Percentiles rank a stretch among this genome's conserved stretches.
Conservation (phyloP, 1,284 basidiomycete species). For the Mycosarcoma mackinlayi region DNA sequence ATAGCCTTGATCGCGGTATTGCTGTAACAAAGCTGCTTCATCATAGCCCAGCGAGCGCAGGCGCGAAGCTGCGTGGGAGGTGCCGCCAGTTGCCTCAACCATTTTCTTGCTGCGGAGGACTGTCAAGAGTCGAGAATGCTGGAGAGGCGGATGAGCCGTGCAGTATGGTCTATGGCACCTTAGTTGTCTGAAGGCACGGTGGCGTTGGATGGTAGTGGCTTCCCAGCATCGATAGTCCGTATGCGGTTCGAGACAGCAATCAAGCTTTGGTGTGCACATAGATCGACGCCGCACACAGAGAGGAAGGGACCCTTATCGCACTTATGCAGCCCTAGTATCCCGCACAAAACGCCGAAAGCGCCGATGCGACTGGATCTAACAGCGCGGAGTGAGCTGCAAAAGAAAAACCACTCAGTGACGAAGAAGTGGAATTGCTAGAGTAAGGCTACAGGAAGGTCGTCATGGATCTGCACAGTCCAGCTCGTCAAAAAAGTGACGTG, state of each 20-base stretch:
- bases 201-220: no score
- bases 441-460: constrained; percentile 8
- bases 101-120: neutral
- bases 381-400: neutral
- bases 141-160: no score
- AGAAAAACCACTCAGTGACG: neutral
- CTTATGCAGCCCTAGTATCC: neutral
- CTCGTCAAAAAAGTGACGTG: neutral
- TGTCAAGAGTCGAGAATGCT: neutral
- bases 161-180: no score
- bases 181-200: neutral
- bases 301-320: neutral
- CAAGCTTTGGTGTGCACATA: no score
- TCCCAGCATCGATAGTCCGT: no score
- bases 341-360: constrained; percentile 27
- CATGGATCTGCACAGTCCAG: constrained; percentile 6
- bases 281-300: no score
- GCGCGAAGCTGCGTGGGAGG: constrained; percentile 14
- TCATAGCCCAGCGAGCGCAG: constrained; percentile 32
- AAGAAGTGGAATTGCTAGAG: constrained; percentile 10
- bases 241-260: no score
- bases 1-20: constrained; percentile 78
- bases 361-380: constrained; percentile 3
- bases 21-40: constrained; percentile 32
- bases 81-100: neutral